Evolutionary conservation across 139 green algal species (phyloP).

Genomic region (Nannochloris sp.): DNA sequence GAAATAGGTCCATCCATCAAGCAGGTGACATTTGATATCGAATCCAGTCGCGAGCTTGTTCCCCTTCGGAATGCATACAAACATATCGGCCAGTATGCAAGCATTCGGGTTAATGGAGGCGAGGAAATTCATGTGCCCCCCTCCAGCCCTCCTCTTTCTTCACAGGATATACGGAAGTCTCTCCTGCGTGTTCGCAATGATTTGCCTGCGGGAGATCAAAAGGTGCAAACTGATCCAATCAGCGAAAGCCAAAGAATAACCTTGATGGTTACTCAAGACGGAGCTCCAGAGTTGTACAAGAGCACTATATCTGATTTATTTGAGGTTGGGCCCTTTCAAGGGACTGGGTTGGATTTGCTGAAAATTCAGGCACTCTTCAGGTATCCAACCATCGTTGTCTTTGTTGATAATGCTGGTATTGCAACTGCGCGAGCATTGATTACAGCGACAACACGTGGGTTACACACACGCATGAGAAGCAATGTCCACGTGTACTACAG

Average conservation of each 20-base stretch:
- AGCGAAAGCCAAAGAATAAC: constrained; percentile 28
- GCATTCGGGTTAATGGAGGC: constrained; percentile 53
- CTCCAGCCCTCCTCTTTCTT: constrained; percentile 29
- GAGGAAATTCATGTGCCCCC: constrained; percentile 15
- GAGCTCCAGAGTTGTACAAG: constrained; percentile 53
- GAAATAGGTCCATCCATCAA: constrained; percentile 25
- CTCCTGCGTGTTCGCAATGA: constrained; percentile 59
- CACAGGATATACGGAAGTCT: constrained; percentile 34
- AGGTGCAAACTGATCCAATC: constrained; percentile 24
- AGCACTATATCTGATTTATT: constrained; percentile 38
- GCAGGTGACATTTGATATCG: constrained; percentile 49
- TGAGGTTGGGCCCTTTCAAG: constrained; percentile 63
- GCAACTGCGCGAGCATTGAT: constrained; percentile 54
- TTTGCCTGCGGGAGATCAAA: constrained; percentile 57
- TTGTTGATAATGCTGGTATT: constrained; percentile 53
- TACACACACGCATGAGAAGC: constrained; percentile 36
- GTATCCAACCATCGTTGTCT: constrained; percentile 58
- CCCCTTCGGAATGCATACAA: constrained; percentile 70
- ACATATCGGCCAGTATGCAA: constrained; percentile 48
- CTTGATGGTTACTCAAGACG: constrained; percentile 49
- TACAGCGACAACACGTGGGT: constrained; percentile 26
- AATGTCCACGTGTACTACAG: constrained; percentile 72
- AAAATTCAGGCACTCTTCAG: constrained; percentile 43
- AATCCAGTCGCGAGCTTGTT: constrained; percentile 69
- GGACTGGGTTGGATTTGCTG: constrained; percentile 53